Base-by-base conservation (phyloP, 306 rosid species). In the Pyrus betulifolia region DNA sequence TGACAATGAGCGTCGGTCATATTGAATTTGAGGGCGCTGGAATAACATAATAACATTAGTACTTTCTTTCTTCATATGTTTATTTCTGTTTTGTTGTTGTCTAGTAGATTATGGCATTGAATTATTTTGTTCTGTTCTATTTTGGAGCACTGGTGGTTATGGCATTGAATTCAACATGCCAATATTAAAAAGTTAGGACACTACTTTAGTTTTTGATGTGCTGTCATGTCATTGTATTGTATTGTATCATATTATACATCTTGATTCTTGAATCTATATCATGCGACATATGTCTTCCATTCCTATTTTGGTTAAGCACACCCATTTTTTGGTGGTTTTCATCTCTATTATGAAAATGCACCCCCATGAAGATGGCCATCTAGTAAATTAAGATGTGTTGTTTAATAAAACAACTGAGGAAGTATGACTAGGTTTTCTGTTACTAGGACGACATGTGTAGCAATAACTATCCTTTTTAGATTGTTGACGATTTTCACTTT, bases 361-460 rank as follows among this genome's bases (percentile, higher is more conserved):
- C 13, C 30, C 5, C 18, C 38, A 0, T 5, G 71, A 33, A 21
- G 13, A 67, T n/a, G 28, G 30, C 17, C n/a, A 42, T 68, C 55
- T 11, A n/a, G 4, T 40, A 54, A 42, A 22, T 38, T 15, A 68
- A 68, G 4, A 42, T 54, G 23, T 13, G 0, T 68, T 68, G 35
- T 28, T 62, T 35, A 62, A 13, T 11, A 35, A 28, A 62, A 4
- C 67, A 25, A 62, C n/a, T 28, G 21, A 25, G 65, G 33, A 54
- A 42, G 57, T 23, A 68, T 44, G 72, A 68, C 72, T 3, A 67
- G 33, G 40, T 44, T 68, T 46, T 89, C 33, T 93, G 88, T 72
- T 88, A 76, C 81, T 91, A 22, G 92, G 91, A 82, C 86, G 91
- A 46, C 93, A 91, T 2, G 95, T 86, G 84, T 91, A 91, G 63